Percentiles rank a stretch among this genome's conserved stretches.
Evolutionary conservation across 2,329 filamentous ascomycete genomes (phyloP).

Genomic region (Diaporthe caulivora): DNA sequence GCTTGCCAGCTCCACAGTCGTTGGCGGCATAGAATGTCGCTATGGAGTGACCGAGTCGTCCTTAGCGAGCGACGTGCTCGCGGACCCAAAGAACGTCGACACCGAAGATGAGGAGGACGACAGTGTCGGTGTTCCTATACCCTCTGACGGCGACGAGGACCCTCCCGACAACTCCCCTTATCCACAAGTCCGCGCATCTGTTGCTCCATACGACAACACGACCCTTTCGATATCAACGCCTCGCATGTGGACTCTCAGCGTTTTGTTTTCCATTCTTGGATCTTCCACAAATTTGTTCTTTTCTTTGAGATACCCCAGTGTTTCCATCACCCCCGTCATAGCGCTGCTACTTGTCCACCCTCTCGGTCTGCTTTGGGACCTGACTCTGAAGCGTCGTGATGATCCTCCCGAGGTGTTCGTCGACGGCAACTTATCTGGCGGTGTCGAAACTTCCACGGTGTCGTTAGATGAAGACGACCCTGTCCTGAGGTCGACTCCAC

Average conservation of each 20-base stretch:
- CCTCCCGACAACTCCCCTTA: slow-evolving; percentile 80
- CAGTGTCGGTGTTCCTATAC: slow-evolving; percentile 48
- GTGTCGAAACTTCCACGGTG: slow-evolving; percentile 37
- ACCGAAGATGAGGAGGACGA: slow-evolving; percentile 45
- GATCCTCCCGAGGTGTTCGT: slow-evolving; percentile 63
- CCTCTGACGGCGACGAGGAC: slow-evolving; percentile 60
- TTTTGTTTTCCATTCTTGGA: slow-evolving; percentile 83
- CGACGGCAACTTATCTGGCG: slow-evolving; percentile 52
- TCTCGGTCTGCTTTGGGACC: slow-evolving; percentile 84
- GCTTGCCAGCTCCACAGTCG: slow-evolving; percentile 63
- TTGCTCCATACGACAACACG: slow-evolving; percentile 80
- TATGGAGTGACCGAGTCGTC: slow-evolving; percentile 64
- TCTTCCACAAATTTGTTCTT: slow-evolving; percentile 91
- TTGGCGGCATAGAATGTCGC: slow-evolving; percentile 65
- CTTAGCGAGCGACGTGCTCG: slow-evolving; percentile 59
- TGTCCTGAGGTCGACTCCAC: slow-evolving; percentile 25
- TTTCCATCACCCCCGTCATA: slow-evolving; percentile 90
- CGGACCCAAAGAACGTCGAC: slow-evolving; percentile 55
- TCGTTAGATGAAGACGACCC: slow-evolving; percentile 33
- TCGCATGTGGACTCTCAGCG: slow-evolving; percentile 87
- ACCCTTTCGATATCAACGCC: slow-evolving; percentile 87
- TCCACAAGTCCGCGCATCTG: slow-evolving; percentile 83
- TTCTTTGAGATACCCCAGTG: slow-evolving; percentile 89
- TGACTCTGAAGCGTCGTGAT: slow-evolving; percentile 74
- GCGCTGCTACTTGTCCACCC: slow-evolving; percentile 87